These are phyloP conservation scores for Starmerella sirachaensis DNA, from an alignment of 805 yeast species.

Conservation along the genomic window DNA sequence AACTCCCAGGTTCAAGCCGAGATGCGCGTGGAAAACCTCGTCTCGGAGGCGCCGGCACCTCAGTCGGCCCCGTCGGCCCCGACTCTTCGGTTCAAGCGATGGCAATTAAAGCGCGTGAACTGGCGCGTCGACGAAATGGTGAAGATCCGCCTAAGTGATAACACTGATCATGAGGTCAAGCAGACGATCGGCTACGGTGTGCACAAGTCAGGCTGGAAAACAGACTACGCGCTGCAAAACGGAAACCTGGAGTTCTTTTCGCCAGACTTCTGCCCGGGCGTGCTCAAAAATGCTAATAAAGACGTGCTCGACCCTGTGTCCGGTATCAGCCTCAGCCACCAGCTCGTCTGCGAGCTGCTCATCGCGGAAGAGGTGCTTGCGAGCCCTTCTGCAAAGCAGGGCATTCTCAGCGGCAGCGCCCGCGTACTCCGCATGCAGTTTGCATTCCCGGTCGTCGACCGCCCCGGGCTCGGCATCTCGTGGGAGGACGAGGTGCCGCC, in stretches of 20 bases:
- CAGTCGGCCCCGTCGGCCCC: constrained; percentile 10
- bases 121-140: constrained; percentile 84
- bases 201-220: constrained; percentile 86
- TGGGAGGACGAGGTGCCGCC: constrained; percentile 99
- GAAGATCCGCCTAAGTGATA: constrained; percentile 11
- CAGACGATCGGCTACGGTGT: constrained; percentile 69
- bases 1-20: constrained; percentile 76
- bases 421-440: constrained; percentile 92
- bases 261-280: constrained; percentile 25
- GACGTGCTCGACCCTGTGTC: constrained; percentile 65
- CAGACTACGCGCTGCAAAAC: constrained; percentile 57
- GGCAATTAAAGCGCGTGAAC: constrained; percentile 82
- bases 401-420: constrained; percentile 72
- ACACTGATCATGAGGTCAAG: constrained; percentile 43
- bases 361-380: constrained; percentile 68
- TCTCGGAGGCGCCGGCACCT: constrained; percentile 6
- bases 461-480: constrained; percentile 90
- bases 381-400: constrained; percentile 24
- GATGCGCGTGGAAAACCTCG: constrained; percentile 50
- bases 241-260: constrained; percentile 61
- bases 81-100: constrained; percentile 34
- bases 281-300: constrained; percentile 17
- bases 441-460: constrained; percentile 65
- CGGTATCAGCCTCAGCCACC: constrained; percentile 68
- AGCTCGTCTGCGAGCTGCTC: constrained; percentile 73